Conservation (phyloP, 108 stramenopile species). For the Chaetoceros muelleri region DNA sequence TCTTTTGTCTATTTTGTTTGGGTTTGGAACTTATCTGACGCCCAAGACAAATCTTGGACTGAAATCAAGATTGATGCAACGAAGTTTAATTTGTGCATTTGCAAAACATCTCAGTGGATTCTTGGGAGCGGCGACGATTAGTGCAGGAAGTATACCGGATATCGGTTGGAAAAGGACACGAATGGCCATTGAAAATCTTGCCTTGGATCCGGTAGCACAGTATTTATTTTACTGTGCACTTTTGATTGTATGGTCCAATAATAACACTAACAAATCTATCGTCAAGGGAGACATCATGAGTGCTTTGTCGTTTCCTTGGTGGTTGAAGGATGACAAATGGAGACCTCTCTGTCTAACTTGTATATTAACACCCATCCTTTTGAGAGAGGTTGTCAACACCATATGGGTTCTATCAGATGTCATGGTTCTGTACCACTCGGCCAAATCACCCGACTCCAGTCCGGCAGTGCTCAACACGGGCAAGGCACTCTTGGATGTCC, state of each 20-base stretch:
- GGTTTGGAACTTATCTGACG: constrained; percentile 24
- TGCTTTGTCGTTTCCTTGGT: constrained; percentile 14
- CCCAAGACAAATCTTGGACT: constrained; percentile 5
- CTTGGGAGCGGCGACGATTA: constrained; percentile 41
- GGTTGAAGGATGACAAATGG: constrained; percentile 18
- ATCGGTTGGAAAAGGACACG: constrained; percentile 48
- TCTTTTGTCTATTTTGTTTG: constrained; percentile 35
- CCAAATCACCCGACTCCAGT: constrained; percentile 14
- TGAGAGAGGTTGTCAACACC: constrained; percentile 55
- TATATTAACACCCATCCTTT: constrained; percentile 38
- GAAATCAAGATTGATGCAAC: constrained; percentile 30
- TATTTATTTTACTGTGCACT: constrained; percentile 72
- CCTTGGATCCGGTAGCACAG: constrained; percentile 62
- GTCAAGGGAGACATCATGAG: constrained; percentile 5
- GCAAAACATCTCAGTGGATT: constrained; percentile 63
- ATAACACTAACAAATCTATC: constrained; percentile 1
- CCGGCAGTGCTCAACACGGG: constrained; percentile 8
- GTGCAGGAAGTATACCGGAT: constrained; percentile 51
- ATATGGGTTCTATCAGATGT: constrained; percentile 58
- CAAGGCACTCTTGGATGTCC: constrained; percentile 39
- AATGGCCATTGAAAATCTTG: constrained; percentile 44
- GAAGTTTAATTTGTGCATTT: constrained; percentile 59
- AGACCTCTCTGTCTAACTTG: constrained; percentile 25
- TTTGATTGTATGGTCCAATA: constrained; percentile 40
- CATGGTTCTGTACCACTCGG: constrained; percentile 24